Evolutionary conservation across 1,284 basidiomycete species (phyloP).

Genomic region (Ganoderma sinense): DNA sequence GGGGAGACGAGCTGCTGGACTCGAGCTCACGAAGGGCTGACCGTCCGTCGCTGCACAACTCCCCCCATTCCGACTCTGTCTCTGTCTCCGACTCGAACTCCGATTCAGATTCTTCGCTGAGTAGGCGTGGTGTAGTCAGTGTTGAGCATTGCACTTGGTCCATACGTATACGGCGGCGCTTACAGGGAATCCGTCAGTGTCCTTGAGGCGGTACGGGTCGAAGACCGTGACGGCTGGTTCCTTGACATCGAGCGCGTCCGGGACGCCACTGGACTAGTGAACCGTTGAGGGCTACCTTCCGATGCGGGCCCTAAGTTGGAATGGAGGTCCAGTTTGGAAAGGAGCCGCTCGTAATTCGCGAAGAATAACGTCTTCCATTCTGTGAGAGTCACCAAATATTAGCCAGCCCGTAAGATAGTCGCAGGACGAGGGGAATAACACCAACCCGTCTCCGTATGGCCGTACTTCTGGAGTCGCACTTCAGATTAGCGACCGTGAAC

Average conservation of each 20-base stretch:
- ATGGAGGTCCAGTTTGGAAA: not conserved
- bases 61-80: not conserved
- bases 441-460: not conserved
- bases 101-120: not conserved
- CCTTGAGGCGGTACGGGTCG: not conserved
- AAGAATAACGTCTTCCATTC: not conserved
- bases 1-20: not conserved
- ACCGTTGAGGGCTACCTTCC: not conserved
- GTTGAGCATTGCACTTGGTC: not conserved
- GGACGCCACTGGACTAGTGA: too few species aligned
- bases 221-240: not conserved
- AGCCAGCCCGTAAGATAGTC: not conserved
- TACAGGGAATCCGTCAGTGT: not conserved
- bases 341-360: not conserved
- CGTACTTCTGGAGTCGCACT: not conserved
- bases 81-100: too few species aligned
- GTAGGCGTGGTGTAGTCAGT: not conserved
- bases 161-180: not conserved
- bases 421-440: not conserved
- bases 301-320: not conserved
- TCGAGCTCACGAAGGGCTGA: too few species aligned
- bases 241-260: too few species aligned
- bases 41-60: too few species aligned
- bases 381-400: too few species aligned
- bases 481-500: not conserved